Percentiles rank a stretch among this genome's conserved stretches.
Conservation (phyloP, 768 basidiomycete species). For the Termitomyces sp. region DNA sequence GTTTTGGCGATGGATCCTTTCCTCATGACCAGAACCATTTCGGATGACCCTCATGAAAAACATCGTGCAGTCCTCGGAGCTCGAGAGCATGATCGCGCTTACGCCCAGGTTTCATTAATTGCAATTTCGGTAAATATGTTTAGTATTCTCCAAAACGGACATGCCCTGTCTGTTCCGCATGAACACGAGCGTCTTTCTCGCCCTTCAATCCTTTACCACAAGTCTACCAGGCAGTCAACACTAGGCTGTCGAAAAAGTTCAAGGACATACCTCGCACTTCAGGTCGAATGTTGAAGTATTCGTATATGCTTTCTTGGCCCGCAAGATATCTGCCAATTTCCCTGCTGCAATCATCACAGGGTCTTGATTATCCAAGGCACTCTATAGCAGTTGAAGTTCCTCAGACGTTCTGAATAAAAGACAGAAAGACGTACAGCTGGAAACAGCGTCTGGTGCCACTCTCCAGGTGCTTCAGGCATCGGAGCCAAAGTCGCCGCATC, state of each 20-base stretch:
- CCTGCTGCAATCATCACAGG: constrained; percentile 58
- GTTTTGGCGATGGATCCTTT: background rate
- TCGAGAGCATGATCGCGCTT: no score
- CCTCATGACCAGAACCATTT: no score
- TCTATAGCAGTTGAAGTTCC: constrained; percentile 15
- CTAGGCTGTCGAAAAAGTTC: background rate
- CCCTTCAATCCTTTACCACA: constrained; percentile 87
- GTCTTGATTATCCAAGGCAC: constrained; percentile 35
- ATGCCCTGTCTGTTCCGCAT: constrained; percentile 87
- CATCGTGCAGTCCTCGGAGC: no score
- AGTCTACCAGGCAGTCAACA: constrained; percentile 34
- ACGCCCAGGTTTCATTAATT: no score
- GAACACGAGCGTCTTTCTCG: constrained; percentile 87
- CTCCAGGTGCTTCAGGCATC: constrained; percentile 63
- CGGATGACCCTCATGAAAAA: no score
- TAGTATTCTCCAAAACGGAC: constrained; percentile 78
- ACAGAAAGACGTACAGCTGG: constrained; percentile 41
- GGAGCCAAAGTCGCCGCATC: constrained; percentile 87
- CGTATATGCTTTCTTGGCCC: constrained; percentile 79
- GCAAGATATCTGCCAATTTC: constrained; percentile 66
- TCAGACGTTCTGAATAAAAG: background rate
- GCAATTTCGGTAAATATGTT: background rate
- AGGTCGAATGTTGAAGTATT: constrained; percentile 91
- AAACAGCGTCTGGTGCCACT: constrained; percentile 89
- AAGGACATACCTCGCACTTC: constrained; percentile 66